phyloP scores from a whole-genome alignment of 2,329 filamentous ascomycete genomes.

The Aureobasidium sp. region DNA sequence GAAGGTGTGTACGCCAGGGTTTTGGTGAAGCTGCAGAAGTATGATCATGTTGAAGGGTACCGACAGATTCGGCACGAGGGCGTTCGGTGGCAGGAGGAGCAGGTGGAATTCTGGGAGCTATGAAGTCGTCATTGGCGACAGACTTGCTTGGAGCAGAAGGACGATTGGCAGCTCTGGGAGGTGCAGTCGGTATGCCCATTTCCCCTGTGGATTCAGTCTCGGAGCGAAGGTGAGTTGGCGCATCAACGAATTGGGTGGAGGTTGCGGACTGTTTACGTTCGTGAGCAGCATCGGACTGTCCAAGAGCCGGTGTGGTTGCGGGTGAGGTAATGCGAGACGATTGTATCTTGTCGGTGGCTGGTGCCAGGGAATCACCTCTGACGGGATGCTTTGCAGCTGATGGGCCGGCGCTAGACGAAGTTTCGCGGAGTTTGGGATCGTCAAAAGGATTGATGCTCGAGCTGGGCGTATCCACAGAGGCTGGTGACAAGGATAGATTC shows the following conservation, averaged over 20 bases:
- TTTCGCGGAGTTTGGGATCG: conserved; percentile 31
- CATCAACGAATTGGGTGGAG: conserved; percentile 31
- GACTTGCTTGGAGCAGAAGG: conserved; percentile 38
- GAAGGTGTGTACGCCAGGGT: conserved; percentile 27
- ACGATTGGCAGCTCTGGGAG: conserved; percentile 42
- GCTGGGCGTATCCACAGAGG: conserved; percentile 32
- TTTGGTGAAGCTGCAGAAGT: conserved; percentile 25
- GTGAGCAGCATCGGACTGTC: conserved; percentile 23
- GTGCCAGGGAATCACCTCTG: conserved; percentile 54
- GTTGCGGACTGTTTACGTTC: conserved; percentile 36
- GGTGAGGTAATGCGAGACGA: conserved; percentile 22
- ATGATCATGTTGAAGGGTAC: conserved; percentile 37
- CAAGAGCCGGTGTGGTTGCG: conserved; percentile 34
- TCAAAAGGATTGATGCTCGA: conserved; percentile 34
- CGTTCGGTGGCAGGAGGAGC: conserved; percentile 31
- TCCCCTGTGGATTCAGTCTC: conserved; percentile 34
- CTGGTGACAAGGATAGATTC: conserved; percentile 26
- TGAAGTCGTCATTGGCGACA: conserved; percentile 35
- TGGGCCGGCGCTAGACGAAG: conserved; percentile 24
- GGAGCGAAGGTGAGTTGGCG: conserved; percentile 23
- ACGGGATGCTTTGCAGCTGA: conserved; percentile 35
- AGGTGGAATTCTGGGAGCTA: conserved; percentile 39
- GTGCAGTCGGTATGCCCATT: conserved; percentile 38
- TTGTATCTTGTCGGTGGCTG: conserved; percentile 22
- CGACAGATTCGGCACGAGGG: conserved; percentile 36